A percentile compares a stretch with the other conserved stretches of the same genome.
Evolutionary conservation across 139 green algal genomes (phyloP).

Genomic region (Zygnema cylindricum): DNA sequence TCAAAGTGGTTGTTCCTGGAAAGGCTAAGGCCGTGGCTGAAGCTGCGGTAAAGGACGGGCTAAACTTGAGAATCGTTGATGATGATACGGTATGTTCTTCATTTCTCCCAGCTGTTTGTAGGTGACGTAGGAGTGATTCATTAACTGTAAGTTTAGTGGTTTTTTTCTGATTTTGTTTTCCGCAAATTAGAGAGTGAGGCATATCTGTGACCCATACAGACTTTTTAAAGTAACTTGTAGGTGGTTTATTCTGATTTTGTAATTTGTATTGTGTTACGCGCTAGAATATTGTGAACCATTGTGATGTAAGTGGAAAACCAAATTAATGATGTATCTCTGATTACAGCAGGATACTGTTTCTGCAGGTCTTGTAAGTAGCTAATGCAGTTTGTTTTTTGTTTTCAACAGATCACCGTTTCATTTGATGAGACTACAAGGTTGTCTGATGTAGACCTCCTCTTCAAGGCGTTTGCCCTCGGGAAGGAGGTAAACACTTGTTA

Average conservation of each 20-base stretch:
- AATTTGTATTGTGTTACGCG: too few species aligned
- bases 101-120: background rate
- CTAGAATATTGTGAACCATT: too few species aligned
- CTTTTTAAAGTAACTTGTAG: too few species aligned
- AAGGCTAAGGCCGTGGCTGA: slow-evolving; percentile 63
- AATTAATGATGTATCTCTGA: too few species aligned
- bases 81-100: slow-evolving; percentile 43
- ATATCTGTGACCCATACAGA: too few species aligned
- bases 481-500: slow-evolving; percentile 21
- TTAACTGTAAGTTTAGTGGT: slow-evolving; percentile 1
- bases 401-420: slow-evolving; percentile 74
- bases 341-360: too few species aligned
- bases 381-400: slow-evolving; percentile 1
- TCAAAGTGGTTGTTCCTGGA: slow-evolving; percentile 64
- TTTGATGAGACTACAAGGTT: slow-evolving; percentile 94
- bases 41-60: slow-evolving; percentile 59
- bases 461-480: slow-evolving; percentile 27
- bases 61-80: slow-evolving; percentile 90
- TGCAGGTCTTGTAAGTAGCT: too few species aligned
- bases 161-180: slow-evolving; percentile 13
- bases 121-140: too few species aligned
- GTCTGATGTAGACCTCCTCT: slow-evolving; percentile 90
- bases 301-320: too few species aligned
- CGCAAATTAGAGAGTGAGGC: slow-evolving; percentile 9
- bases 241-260: too few species aligned